Conservation (phyloP, 2,329 filamentous ascomycete genomes). For the Chrysosporium keratinophilum region DNA sequence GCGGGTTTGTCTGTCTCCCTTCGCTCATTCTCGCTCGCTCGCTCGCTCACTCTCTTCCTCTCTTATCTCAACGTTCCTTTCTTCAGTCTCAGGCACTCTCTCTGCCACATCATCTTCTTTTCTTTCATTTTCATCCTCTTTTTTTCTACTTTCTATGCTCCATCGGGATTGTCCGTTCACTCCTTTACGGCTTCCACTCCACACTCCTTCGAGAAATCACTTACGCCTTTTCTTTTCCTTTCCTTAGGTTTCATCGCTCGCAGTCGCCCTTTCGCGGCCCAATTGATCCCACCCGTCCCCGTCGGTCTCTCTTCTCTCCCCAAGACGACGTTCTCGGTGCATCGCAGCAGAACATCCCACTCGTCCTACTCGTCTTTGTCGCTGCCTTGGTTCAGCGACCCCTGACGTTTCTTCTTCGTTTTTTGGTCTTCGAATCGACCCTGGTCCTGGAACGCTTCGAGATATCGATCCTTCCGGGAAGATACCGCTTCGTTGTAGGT, state of each 20-base stretch:
- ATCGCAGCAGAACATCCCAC: neutral
- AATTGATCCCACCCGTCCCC: neutral
- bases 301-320: too few species aligned
- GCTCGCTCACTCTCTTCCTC: neutral
- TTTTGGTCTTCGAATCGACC: conserved; percentile 4
- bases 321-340: neutral
- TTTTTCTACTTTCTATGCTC: conserved; percentile 20
- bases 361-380: conserved; percentile 5
- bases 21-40: neutral
- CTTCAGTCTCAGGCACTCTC: conserved; percentile 15
- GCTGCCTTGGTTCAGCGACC: conserved; percentile 19
- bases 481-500: neutral
- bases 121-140: conserved; percentile 20
- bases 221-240: neutral
- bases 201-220: conserved; percentile 12
- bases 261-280: conserved; percentile 17
- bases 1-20: neutral
- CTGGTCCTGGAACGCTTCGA: conserved; percentile 6
- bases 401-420: conserved; percentile 7
- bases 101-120: conserved; percentile 14
- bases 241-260: conserved; percentile 23
- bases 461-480: conserved; percentile 1
- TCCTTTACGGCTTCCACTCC: conserved; percentile 41
- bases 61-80: conserved; percentile 9
- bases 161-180: conserved; percentile 38